Conservation (phyloP, 768 basidiomycete genomes). For the Podaxis sp. region DNA sequence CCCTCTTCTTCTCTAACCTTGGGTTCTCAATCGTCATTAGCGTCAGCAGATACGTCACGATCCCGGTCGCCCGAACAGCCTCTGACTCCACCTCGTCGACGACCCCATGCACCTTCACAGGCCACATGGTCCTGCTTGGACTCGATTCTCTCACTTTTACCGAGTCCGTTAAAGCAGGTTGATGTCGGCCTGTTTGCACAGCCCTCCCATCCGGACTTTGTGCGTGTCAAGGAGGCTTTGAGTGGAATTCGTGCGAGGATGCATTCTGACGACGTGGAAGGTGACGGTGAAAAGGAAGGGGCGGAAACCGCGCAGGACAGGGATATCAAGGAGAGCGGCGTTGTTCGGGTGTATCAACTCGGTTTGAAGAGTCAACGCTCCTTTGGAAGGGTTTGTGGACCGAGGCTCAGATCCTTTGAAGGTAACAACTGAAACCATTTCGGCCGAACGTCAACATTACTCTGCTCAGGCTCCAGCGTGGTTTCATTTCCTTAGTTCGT, state of each 20-base stretch:
- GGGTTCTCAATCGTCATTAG: not conserved
- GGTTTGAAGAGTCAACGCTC: conserved; percentile 41
- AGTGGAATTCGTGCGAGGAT: conserved; percentile 20
- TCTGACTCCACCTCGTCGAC: not conserved
- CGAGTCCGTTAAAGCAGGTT: conserved; percentile 32
- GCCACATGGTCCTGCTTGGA: conserved; percentile 34
- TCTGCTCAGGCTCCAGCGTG: not conserved
- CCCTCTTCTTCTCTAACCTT: not conserved
- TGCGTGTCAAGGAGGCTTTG: conserved; percentile 32
- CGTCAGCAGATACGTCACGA: not conserved
- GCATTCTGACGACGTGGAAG: not conserved
- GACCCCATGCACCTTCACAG: not conserved
- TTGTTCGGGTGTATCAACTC: conserved; percentile 38
- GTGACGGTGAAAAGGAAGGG: not conserved
- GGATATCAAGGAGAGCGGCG: conserved; percentile 23
- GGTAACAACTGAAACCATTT: not conserved
- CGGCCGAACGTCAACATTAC: not conserved
- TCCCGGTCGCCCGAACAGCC: not conserved
- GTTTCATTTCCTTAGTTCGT: not conserved
- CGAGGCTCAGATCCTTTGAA: conserved; percentile 8
- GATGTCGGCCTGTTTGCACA: conserved; percentile 43
- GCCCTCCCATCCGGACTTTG: conserved; percentile 32
- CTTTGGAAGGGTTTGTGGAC: conserved; percentile 18
- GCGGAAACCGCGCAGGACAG: not conserved
- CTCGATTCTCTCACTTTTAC: conserved; percentile 30